Evolutionary conservation across 2,329 filamentous ascomycete species (phyloP).

Genomic region (Colletotrichum sp.): DNA sequence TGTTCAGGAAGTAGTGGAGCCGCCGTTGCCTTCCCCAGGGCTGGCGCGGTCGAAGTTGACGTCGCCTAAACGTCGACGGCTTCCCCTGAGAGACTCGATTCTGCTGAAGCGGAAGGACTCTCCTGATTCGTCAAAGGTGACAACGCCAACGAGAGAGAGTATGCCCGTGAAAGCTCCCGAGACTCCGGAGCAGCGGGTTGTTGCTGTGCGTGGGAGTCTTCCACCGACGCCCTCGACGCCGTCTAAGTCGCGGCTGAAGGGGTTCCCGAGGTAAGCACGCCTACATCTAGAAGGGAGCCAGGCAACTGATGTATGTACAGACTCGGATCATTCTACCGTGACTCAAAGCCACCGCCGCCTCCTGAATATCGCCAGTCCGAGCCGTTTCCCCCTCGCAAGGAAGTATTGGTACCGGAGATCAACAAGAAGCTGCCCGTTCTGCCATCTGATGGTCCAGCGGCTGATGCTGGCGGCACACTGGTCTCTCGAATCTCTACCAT

Average conservation of each 20-base stretch:
- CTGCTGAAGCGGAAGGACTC: conserved; percentile 7
- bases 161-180: neutral
- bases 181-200: neutral
- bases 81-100: conserved; percentile 11
- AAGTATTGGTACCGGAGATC: neutral
- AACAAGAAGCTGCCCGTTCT: neutral
- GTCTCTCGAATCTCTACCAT: conserved; percentile 12
- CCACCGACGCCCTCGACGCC: neutral
- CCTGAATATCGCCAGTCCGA: neutral
- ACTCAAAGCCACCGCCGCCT: neutral
- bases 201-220: neutral
- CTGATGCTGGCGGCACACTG: neutral
- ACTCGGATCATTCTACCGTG: neutral
- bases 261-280: neutral
- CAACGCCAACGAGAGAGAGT: neutral
- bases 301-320: neutral
- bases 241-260: neutral
- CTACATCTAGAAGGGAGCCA: too few species aligned
- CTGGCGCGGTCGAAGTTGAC: neutral
- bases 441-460: neutral
- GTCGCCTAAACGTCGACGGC: neutral
- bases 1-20: neutral
- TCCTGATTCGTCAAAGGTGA: neutral
- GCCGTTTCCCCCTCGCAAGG: neutral
- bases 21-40: neutral